Percentiles rank a stretch among this genome's conserved stretches.
Conservation (phyloP, 192 early-diverging fungal species). For the Coemansia sp. region DNA sequence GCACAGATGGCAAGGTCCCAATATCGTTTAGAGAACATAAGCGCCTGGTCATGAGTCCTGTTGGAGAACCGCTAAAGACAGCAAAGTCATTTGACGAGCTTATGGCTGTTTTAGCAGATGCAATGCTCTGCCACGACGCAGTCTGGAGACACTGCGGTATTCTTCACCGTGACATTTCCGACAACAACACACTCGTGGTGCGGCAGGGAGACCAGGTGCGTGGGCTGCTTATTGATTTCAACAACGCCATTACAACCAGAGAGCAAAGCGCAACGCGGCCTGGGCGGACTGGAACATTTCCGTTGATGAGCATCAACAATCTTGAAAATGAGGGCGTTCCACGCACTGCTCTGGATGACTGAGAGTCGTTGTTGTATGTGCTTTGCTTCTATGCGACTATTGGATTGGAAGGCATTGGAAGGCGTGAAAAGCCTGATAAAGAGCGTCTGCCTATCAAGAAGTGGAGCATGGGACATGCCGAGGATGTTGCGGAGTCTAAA, state of each 20-base stretch:
- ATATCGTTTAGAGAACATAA: constrained; percentile 9
- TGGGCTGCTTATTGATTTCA: constrained; percentile 31
- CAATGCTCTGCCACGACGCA: constrained; percentile 16
- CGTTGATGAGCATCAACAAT: constrained; percentile 35
- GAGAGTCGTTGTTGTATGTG: constrained; percentile 15
- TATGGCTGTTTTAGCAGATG: constrained; percentile 20
- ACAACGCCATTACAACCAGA: background rate
- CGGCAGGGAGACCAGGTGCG: background rate
- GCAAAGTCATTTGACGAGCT: constrained; percentile 7
- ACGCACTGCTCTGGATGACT: constrained; percentile 20
- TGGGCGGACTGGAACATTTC: constrained; percentile 3
- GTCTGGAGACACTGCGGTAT: constrained; percentile 12
- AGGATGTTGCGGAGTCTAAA: no score
- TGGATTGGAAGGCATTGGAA: no score
- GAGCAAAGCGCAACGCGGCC: no score
- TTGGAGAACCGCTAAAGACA: constrained; percentile 6
- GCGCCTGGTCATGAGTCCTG: constrained; percentile 10
- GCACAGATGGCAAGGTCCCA: no score
- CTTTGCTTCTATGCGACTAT: no score
- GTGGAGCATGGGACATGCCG: no score
- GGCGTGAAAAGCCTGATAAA: no score
- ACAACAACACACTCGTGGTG: no score
- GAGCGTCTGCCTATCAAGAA: no score
- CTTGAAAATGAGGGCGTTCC: no score
- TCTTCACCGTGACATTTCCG: no score